phyloP scores from a whole-genome alignment of 2,329 filamentous ascomycete genomes.

The Paracoccidioides lutzii region DNA sequence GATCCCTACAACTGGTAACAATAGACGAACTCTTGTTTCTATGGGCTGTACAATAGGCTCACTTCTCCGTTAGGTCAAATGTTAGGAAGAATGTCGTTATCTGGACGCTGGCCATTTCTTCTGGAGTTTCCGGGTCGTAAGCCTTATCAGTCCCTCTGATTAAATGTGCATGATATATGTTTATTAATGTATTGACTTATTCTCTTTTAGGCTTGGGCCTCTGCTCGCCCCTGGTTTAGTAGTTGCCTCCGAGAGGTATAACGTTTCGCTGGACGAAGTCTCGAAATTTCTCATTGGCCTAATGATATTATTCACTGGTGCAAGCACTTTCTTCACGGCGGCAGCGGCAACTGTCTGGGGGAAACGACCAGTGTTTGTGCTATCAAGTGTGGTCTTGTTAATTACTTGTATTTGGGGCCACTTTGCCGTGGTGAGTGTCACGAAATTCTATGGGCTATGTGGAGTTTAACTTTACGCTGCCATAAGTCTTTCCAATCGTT shows the following conservation, averaged over 20 bases:
- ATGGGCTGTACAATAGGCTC: background rate
- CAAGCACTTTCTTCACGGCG: conserved; percentile 31
- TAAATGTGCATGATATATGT: background rate
- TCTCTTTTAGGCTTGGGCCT: conserved; percentile 22
- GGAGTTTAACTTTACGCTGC: background rate
- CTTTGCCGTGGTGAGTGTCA: conserved; percentile 19
- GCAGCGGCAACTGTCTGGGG: conserved; percentile 27
- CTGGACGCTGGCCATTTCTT: conserved; percentile 15
- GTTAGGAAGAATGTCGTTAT: conserved; percentile 17
- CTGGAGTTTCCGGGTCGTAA: conserved; percentile 18
- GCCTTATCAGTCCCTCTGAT: background rate
- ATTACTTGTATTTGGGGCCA: conserved; percentile 30
- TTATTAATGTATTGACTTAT: background rate
- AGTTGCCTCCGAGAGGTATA: conserved; percentile 24
- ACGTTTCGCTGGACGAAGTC: conserved; percentile 26
- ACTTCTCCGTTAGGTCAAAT: conserved; percentile 9
- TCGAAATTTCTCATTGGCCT: conserved; percentile 23
- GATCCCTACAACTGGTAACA: conserved; percentile 20
- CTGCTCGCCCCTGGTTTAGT: conserved; percentile 30
- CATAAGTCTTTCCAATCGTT: conserved; percentile 26
- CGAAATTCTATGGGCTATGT: background rate
- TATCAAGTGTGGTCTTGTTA: conserved; percentile 25
- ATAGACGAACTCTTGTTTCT: background rate
- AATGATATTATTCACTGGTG: conserved; percentile 29
- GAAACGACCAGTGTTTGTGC: conserved; percentile 26